A percentile compares a stretch with the other conserved stretches of the same genome.
Conservation (phyloP, 805 yeast genomes). For the Candida michaelii region DNA sequence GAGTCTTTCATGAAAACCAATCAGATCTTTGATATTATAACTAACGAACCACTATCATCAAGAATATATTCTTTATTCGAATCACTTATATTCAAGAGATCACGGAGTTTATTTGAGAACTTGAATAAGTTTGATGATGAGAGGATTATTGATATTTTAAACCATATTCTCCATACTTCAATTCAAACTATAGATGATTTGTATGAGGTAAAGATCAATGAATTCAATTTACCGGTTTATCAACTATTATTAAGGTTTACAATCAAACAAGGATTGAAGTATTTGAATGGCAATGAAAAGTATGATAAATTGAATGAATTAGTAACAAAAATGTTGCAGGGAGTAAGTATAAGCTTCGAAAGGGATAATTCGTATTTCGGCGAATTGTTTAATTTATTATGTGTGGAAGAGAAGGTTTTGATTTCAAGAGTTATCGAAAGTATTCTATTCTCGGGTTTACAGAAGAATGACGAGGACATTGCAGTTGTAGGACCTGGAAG, state of each 20-base stretch:
- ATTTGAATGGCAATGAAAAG: conserved; percentile 12
- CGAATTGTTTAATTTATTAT: conserved; percentile 35
- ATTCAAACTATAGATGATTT: conserved; percentile 18
- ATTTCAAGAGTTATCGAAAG: conserved; percentile 30
- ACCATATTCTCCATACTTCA: conserved; percentile 13
- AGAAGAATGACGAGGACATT: too few species aligned
- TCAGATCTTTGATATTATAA: conserved; percentile 9
- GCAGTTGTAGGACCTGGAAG: background rate
- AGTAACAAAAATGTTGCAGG: conserved; percentile 17
- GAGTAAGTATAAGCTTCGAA: conserved; percentile 28
- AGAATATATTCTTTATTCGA: conserved; percentile 4
- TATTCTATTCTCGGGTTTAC: conserved; percentile 22
- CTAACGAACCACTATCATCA: background rate
- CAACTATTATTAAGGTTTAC: conserved; percentile 29
- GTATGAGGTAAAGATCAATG: conserved; percentile 18
- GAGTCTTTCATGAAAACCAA: conserved; percentile 9
- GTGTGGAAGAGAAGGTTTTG: conserved; percentile 27
- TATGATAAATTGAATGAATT: conserved; percentile 14
- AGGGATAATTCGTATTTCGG: conserved; percentile 37
- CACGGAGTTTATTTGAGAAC: conserved; percentile 24
- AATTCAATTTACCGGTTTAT: conserved; percentile 34
- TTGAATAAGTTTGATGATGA: conserved; percentile 18
- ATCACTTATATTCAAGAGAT: conserved; percentile 15
- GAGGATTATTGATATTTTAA: conserved; percentile 20
- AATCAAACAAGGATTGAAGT: conserved; percentile 16